phyloP scores from a whole-genome alignment of 2,329 filamentous ascomycete genomes.

The Neopestalotiopsis sp. region DNA sequence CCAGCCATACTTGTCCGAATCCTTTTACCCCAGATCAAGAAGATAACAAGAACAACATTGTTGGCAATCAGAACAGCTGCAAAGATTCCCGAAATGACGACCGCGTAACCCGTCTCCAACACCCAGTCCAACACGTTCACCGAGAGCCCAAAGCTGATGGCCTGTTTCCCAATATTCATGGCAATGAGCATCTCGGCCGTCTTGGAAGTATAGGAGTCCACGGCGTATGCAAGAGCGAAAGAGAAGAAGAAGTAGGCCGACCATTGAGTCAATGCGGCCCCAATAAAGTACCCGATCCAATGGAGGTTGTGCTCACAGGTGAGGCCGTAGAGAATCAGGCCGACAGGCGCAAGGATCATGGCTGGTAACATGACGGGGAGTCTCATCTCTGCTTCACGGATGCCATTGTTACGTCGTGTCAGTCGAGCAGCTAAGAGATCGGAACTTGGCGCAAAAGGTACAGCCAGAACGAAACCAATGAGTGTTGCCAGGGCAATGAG shows the following conservation, averaged over 20 bases:
- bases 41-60: slow-evolving; percentile 52
- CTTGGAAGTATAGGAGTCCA: slow-evolving; percentile 63
- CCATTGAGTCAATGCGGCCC: slow-evolving; percentile 53
- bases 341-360: slow-evolving; percentile 38
- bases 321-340: slow-evolving; percentile 43
- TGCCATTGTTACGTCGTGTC: slow-evolving; percentile 43
- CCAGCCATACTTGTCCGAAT: slow-evolving; percentile 50
- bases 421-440: slow-evolving; percentile 44
- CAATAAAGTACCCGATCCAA: slow-evolving; percentile 54
- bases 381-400: slow-evolving; percentile 49
- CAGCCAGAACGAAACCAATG: slow-evolving; percentile 43
- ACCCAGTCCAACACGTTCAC: slow-evolving; percentile 57
- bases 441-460: slow-evolving; percentile 39
- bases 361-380: slow-evolving; percentile 40
- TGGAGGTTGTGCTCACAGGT: slow-evolving; percentile 44
- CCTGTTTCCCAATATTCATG: slow-evolving; percentile 63
- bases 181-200: slow-evolving; percentile 68
- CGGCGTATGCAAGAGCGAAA: slow-evolving; percentile 64
- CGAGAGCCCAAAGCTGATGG: slow-evolving; percentile 58
- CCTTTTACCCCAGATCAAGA: slow-evolving; percentile 55
- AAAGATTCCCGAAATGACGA: slow-evolving; percentile 57
- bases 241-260: slow-evolving; percentile 60
- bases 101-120: slow-evolving; percentile 50
- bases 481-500: slow-evolving; percentile 37
- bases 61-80: slow-evolving; percentile 52